Conservation (phyloP, 1,284 basidiomycete species). For the Melampsora larici-populina region DNA sequence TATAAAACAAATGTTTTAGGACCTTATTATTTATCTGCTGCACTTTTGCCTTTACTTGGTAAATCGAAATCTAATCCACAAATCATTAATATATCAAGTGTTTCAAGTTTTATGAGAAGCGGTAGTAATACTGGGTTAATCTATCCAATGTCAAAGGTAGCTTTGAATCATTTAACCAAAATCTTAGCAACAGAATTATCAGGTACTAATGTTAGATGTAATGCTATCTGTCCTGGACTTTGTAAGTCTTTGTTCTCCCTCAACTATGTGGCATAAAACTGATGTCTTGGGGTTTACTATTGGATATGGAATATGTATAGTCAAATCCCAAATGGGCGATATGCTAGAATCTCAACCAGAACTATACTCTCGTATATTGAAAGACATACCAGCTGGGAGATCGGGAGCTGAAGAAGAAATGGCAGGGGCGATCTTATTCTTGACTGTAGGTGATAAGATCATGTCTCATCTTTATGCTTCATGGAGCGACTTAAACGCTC, state of each 20-base stretch:
- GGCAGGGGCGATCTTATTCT: not conserved
- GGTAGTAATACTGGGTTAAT: slow-evolving; percentile 22
- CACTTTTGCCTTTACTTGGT: slow-evolving; percentile 26
- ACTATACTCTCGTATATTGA: not conserved
- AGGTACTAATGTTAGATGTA: slow-evolving; percentile 34
- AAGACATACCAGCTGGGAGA: slow-evolving; percentile 16
- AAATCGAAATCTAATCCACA: slow-evolving; percentile 20
- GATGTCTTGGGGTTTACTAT: not conserved
- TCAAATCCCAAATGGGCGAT: not conserved
- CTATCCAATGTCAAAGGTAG: slow-evolving; percentile 31
- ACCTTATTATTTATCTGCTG: slow-evolving; percentile 28
- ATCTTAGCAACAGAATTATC: slow-evolving; percentile 36
- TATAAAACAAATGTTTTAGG: slow-evolving; percentile 36
- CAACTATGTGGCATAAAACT: not conserved
- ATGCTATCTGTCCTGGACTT: slow-evolving; percentile 33
- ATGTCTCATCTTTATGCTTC: not conserved
- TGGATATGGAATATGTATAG: too few relatives aligned
- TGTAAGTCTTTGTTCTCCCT: not conserved
- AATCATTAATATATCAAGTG: slow-evolving; percentile 40
- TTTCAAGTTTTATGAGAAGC: slow-evolving; percentile 26
- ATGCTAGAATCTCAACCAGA: not conserved
- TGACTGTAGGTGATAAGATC: not conserved
- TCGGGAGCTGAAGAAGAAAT: slow-evolving; percentile 24
- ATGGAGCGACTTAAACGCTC: not conserved
- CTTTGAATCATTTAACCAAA: slow-evolving; percentile 37